phyloP scores from a whole-genome alignment of 495 filamentous ascomycete genomes.

The Lentithecium fluviatile region DNA sequence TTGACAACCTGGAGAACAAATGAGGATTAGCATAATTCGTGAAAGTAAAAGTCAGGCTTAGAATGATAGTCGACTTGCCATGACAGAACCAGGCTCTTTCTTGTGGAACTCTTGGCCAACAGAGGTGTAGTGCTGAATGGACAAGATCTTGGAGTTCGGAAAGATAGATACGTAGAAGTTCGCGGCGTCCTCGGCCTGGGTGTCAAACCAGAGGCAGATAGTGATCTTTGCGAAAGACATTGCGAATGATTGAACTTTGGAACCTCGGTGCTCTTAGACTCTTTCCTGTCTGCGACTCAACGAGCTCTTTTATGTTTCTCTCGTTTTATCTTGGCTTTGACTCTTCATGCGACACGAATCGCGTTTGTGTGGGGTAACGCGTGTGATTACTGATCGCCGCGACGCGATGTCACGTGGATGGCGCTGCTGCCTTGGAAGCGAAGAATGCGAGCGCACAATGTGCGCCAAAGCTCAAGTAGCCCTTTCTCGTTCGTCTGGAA shows the following conservation, averaged over 20 bases:
- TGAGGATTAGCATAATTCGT: too few relatives aligned
- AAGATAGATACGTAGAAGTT: conserved; percentile 45
- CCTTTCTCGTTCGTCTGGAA: too few relatives aligned
- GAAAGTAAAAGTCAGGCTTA: too few relatives aligned
- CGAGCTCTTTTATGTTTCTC: background rate
- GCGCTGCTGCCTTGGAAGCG: conserved; percentile 15
- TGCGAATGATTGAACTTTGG: background rate
- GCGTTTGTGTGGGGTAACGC: background rate
- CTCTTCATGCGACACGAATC: background rate
- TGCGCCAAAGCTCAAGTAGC: too few relatives aligned
- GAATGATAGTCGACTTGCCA: conserved; percentile 12
- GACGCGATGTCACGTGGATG: conserved; percentile 21
- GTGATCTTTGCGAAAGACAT: conserved; percentile 31
- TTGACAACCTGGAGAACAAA: conserved; percentile 9
- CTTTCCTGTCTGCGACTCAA: background rate
- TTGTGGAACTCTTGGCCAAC: conserved; percentile 36
- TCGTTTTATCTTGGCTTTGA: background rate
- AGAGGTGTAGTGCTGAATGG: conserved; percentile 17
- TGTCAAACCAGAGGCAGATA: conserved; percentile 47
- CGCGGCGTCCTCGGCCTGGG: conserved; percentile 44
- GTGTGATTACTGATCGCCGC: conserved; percentile 10
- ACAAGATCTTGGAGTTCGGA: conserved; percentile 25
- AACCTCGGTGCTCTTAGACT: too few relatives aligned
- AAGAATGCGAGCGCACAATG: conserved; percentile 19
- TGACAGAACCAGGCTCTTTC: conserved; percentile 33